A percentile compares a stretch with the other conserved stretches of the same genome.
Evolutionary conservation across 495 filamentous ascomycete genomes (phyloP).

Genomic region (Xylaria sp.): DNA sequence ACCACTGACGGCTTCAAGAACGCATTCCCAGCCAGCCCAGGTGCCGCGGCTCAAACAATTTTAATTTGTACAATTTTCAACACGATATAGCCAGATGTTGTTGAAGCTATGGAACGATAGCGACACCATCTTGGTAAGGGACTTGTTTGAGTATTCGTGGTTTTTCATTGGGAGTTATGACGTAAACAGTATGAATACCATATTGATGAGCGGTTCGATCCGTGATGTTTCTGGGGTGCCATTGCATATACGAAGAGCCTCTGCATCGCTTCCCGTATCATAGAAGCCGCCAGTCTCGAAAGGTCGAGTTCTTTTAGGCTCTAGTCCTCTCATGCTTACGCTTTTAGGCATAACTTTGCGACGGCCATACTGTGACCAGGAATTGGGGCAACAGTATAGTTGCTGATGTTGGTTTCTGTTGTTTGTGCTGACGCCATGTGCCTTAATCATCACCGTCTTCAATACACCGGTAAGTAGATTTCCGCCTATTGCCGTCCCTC

Average conservation of each 20-base stretch:
- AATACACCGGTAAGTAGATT: background rate
- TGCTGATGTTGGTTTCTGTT: background rate
- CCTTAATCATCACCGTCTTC: background rate
- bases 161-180: background rate
- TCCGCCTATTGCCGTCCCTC: background rate
- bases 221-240: slow-evolving; percentile 11
- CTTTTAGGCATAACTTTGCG: slow-evolving; percentile 1
- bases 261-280: slow-evolving; percentile 2
- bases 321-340: slow-evolving; percentile 6
- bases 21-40: background rate
- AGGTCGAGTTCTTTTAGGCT: slow-evolving; percentile 3
- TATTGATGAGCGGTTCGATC: background rate
- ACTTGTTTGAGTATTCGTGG: background rate
- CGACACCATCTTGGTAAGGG: background rate
- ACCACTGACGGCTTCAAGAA: background rate
- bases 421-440: slow-evolving; percentile 22
- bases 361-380: background rate
- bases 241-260: slow-evolving; percentile 26
- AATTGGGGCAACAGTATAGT: background rate
- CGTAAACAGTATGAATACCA: background rate
- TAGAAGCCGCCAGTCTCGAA: background rate
- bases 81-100: background rate
- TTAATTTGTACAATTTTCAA: background rate
- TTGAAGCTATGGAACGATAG: slow-evolving; percentile 2
- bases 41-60: background rate